Percentiles rank a stretch among this genome's conserved stretches.
These are phyloP conservation scores for Verticillium dahliae DNA, from an alignment of 2,329 filamentous ascomycete species.

Conservation along the genomic window DNA sequence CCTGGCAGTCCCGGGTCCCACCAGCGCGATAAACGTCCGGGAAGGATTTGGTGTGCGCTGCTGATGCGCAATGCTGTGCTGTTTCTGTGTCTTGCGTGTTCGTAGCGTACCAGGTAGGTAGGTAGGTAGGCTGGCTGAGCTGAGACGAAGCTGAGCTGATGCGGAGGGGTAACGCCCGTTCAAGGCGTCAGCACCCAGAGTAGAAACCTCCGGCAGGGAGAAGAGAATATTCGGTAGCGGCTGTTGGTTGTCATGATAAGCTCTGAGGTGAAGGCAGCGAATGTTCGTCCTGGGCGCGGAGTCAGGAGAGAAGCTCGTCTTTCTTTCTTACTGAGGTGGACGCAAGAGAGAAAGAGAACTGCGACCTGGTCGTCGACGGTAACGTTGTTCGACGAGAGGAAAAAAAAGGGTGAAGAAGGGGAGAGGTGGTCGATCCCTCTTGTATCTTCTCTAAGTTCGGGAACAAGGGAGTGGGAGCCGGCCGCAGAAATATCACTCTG, in stretches of 20 bases:
- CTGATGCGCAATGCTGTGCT: neutral
- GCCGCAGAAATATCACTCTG: neutral
- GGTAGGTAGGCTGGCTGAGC: neutral
- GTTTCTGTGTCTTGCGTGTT: neutral
- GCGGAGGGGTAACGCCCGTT: slow-evolving; percentile 13
- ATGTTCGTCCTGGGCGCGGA: neutral
- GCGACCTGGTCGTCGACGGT: neutral
- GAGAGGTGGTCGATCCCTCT: neutral
- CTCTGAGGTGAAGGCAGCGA: slow-evolving; percentile 5
- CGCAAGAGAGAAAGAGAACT: neutral
- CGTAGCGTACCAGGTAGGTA: neutral
- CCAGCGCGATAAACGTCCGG: slow-evolving; percentile 3
- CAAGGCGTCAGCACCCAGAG: slow-evolving; percentile 31
- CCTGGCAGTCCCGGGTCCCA: neutral
- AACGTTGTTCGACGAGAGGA: neutral
- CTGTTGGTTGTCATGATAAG: slow-evolving; percentile 33
- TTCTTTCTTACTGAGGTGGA: neutral
- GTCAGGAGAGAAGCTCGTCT: neutral
- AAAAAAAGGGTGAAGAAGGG: neutral
- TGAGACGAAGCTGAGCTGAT: neutral
- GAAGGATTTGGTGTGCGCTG: neutral
- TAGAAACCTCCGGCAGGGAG: slow-evolving; percentile 32
- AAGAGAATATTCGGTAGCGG: slow-evolving; percentile 25
- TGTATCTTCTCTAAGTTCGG: neutral
- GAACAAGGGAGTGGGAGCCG: slow-evolving; percentile 3